A percentile compares a stretch with the other conserved stretches of the same genome.
phyloP scores from a whole-genome alignment of 345 rosid species.

The Eucalyptus tenuipes region DNA sequence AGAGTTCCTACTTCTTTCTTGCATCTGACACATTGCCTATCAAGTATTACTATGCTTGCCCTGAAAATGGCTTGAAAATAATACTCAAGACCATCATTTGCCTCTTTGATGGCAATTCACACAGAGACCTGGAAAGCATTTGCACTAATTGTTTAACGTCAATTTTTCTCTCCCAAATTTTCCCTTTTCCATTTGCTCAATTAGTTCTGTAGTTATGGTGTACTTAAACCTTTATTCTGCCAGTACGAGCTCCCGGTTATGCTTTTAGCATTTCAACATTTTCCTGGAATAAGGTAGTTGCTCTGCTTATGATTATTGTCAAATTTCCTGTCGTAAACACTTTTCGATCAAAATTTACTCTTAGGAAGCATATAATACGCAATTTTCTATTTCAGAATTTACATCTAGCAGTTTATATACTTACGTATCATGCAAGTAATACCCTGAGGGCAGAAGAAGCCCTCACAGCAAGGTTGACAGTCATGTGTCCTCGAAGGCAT shows the following conservation, averaged over 20 bases:
- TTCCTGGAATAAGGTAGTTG: neutral
- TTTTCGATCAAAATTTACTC: neutral
- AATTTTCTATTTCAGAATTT: neutral
- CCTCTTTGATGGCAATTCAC: neutral
- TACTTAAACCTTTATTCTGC: neutral
- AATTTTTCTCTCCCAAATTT: neutral
- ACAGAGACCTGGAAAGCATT: neutral
- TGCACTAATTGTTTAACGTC: neutral
- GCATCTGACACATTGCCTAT: neutral
- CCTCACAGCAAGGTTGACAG: conserved; percentile 90
- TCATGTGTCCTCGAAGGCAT: conserved; percentile 49
- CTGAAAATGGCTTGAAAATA: neutral
- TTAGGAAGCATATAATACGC: neutral
- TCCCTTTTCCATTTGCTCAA: neutral
- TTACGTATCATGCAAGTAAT: conserved; percentile 96
- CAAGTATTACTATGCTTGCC: neutral
- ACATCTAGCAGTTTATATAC: neutral
- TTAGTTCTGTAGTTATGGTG: neutral
- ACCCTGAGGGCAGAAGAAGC: conserved; percentile 93
- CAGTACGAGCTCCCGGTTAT: neutral
- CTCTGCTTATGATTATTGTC: neutral
- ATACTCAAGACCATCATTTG: neutral
- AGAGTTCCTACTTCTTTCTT: neutral
- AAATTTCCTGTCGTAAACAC: neutral
- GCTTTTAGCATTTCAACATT: neutral